Evolutionary conservation across 208 protist species (phyloP).

Genomic region (Wallacemonas sp.): DNA sequence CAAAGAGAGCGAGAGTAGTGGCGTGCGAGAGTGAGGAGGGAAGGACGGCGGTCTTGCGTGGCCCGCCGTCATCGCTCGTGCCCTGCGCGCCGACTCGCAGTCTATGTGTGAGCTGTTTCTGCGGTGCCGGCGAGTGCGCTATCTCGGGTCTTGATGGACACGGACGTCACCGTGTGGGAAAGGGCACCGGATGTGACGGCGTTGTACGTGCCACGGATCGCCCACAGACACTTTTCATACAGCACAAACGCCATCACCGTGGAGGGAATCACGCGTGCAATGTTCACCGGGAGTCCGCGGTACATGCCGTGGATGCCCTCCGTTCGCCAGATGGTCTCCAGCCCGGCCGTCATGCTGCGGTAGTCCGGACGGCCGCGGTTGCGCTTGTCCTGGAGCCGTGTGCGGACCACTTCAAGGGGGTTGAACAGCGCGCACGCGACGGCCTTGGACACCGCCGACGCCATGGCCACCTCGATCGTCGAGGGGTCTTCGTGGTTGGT

Average conservation of each 20-base stretch:
- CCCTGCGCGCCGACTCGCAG: background rate
- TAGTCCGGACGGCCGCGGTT: slow-evolving; percentile 53
- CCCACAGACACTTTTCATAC: slow-evolving; percentile 76
- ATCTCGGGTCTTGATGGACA: slow-evolving; percentile 14
- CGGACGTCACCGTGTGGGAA: slow-evolving; percentile 2
- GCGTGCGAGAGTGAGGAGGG: too few species aligned
- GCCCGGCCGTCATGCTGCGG: slow-evolving; percentile 51
- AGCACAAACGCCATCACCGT: slow-evolving; percentile 80
- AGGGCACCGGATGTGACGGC: slow-evolving; percentile 18
- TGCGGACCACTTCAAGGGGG: slow-evolving; percentile 85
- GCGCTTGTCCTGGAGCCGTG: slow-evolving; percentile 71
- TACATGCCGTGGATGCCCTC: slow-evolving; percentile 78
- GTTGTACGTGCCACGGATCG: slow-evolving; percentile 36
- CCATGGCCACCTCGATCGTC: slow-evolving; percentile 57
- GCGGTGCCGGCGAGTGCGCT: background rate
- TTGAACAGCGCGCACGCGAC: slow-evolving; percentile 73
- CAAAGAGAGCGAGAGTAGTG: too few species aligned
- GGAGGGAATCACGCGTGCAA: slow-evolving; percentile 77
- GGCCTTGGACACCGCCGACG: slow-evolving; percentile 72
- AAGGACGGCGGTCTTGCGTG: background rate
- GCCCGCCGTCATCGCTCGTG: background rate
- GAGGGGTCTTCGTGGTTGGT: slow-evolving; percentile 61
- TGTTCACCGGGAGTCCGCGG: slow-evolving; percentile 78
- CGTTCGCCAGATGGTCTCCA: slow-evolving; percentile 71
- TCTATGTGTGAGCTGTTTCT: background rate